A percentile compares a stretch with the other conserved stretches of the same genome.
These are phyloP conservation scores for Pyrus bretschneideri DNA, from an alignment of 306 rosid genomes.

Conservation along the genomic window DNA sequence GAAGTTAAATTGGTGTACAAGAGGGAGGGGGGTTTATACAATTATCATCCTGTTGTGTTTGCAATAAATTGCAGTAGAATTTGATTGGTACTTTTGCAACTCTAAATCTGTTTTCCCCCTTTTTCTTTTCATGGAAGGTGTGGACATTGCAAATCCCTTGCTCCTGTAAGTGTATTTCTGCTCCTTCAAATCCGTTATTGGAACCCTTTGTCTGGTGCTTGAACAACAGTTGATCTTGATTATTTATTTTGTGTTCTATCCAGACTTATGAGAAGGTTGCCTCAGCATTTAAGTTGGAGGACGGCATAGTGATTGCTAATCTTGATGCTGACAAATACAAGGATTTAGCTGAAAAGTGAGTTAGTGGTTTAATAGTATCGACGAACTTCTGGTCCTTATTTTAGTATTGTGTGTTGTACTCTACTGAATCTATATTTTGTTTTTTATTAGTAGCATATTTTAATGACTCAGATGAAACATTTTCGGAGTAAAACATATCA, in stretches of 20 bases:
- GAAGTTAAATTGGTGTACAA: background rate
- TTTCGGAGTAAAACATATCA: background rate
- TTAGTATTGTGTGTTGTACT: background rate
- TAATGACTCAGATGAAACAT: background rate
- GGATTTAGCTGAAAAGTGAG: constrained; percentile 79
- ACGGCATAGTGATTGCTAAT: constrained; percentile 65
- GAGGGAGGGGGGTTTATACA: background rate
- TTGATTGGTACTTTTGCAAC: background rate
- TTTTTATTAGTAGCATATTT: background rate
- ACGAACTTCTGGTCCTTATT: background rate
- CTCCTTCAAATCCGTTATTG: constrained; percentile 7
- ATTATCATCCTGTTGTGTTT: background rate
- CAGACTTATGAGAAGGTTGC: constrained; percentile 88
- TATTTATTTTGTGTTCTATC: constrained; percentile 8
- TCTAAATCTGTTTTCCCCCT: background rate
- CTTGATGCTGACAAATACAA: constrained; percentile 68
- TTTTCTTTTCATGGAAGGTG: constrained; percentile 52
- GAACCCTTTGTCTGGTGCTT: constrained; percentile 7
- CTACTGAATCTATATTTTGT: background rate
- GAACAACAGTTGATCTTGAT: constrained; percentile 12
- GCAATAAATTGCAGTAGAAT: background rate
- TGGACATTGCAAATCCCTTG: constrained; percentile 90
- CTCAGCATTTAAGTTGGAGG: constrained; percentile 61
- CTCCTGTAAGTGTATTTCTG: constrained; percentile 56
- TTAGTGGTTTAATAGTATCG: constrained; percentile 1